Evolutionary conservation across 2,329 filamentous ascomycete species (phyloP), one percentile per base, ranked within the genome.

Genomic region (Paracoccidioides lutzii): DNA sequence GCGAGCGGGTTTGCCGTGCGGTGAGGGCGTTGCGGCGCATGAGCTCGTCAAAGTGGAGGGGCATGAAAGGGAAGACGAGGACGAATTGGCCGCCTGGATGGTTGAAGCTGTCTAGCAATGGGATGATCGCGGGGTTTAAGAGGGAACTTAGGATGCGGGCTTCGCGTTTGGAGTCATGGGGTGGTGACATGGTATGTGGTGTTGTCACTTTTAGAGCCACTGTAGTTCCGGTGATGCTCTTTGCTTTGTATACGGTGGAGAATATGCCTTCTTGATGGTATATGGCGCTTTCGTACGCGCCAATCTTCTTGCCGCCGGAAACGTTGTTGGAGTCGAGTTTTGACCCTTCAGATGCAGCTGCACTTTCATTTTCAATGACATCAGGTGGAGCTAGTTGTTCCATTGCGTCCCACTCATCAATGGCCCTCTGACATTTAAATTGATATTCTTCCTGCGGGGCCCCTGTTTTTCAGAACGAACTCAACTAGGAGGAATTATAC

Each of bases 161-260:
- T 73, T 98, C 93, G 45, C 88, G 83, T 49, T 78, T 74, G 1
- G 89, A 85, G 66, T 94, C 84, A 70, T 98, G 93, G 8, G 93
- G 93, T 57, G 87, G 83, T 41, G 83, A 78, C 72, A 85, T 82
- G 54, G 79, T 76, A 41, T 83, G 83, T 37, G 88, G 84, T 33
- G 82, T 83, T 40, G 93, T 95, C 57, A 96, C 83, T 68, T 98
- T 98, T 51, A 98, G 75, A 1, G 91, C 93, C 5, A 85, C 76
- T 9, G 80, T 61, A 60, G 67, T 61, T 58, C 73, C 67, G 37
- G 69, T 64, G 3, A 70, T 65, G n/a, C 63, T 61, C 38, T 75
- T 72, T 43, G 83, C 83, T 63, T 84, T 84, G 73, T 90, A 97
- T 52, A 98, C 83, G 55, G 84, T 81, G 15, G 91, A 93, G 59